phyloP scores from a whole-genome alignment of 1,284 basidiomycete species.

The Hypsizygus ulmarius region DNA sequence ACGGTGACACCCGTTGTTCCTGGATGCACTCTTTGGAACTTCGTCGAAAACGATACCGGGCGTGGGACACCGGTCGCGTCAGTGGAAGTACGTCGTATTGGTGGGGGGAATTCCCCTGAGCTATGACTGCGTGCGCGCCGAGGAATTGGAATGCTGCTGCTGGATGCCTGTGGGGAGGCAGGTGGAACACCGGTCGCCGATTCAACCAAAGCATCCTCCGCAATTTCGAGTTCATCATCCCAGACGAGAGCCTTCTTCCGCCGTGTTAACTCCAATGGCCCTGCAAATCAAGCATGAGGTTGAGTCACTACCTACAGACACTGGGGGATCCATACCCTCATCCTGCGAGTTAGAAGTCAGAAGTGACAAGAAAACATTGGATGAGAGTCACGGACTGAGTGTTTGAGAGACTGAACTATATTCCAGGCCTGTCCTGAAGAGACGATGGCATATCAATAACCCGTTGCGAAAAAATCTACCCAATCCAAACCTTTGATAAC shows the following conservation, averaged over 20 bases:
- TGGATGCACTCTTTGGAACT: slow-evolving; percentile 75
- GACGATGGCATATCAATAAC: slow-evolving; percentile 2
- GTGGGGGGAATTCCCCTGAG: slow-evolving; percentile 69
- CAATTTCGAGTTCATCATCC: slow-evolving; percentile 76
- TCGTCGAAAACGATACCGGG: slow-evolving; percentile 76
- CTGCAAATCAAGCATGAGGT: slow-evolving; percentile 34
- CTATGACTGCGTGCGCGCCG: slow-evolving; percentile 58
- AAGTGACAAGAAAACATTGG: slow-evolving; percentile 1
- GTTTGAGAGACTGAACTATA: slow-evolving; percentile 78
- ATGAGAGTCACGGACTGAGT: slow-evolving; percentile 49
- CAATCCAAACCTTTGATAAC: slow-evolving; percentile 72
- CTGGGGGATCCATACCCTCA: slow-evolving; percentile 44
- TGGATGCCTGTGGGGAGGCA: slow-evolving; percentile 56
- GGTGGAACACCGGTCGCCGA: slow-evolving; percentile 34
- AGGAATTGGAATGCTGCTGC: slow-evolving; percentile 61
- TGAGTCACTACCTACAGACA: background rate
- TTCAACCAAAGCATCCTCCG: slow-evolving; percentile 50
- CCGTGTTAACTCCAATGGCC: slow-evolving; percentile 81
- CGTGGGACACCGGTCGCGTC: slow-evolving; percentile 62
- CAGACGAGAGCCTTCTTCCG: slow-evolving; percentile 76
- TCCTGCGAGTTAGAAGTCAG: slow-evolving; percentile 38
- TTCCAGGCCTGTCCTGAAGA: slow-evolving; percentile 76
- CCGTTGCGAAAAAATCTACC: background rate
- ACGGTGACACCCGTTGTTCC: slow-evolving; percentile 80
- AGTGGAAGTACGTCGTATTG: slow-evolving; percentile 57